Evolutionary conservation across 768 basidiomycete species (phyloP), one percentile per base, ranked within the genome.

Genomic region (Gelatoporia subvermispora): DNA sequence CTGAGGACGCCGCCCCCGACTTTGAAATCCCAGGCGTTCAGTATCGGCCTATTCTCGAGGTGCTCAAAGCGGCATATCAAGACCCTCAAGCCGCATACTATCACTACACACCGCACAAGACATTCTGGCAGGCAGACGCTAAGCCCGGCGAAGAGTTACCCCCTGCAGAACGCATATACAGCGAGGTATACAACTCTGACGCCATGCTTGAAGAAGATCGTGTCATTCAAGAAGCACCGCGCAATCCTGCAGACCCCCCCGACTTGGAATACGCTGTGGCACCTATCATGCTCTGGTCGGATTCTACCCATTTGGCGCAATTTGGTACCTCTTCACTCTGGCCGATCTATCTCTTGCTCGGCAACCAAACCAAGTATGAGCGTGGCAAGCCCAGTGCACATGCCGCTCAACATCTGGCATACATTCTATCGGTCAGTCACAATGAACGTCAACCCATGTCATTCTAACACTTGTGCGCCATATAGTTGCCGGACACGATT

Each of bases 281-380:
- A 1, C 39, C 57, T 1, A 25, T 63, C 1, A 50, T 56, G 39
- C 43, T 61, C 20, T 60, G 54, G 53, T 67, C 63, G 0, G 65
- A 67, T 23, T 47, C 56, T 0, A 67, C 65, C 0, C 58, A 60
- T 21, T 53, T 65, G 0, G 53, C 64, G 2, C 45, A 45, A 8
- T 67, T 67, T 35, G 63, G 66, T 0, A 48, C 48, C 1, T 59
- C 63, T 0, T 35, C 51, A 0, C 47, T 58, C 1, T 77, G 72
- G 76, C 74, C 72, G 3, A 34, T 72, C 0, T 77, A 76, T 44
- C 23, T 65, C 0, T 70, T 51, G 31, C 60, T 73, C 17, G 72
- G 70, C 0, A 71, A 70, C 40, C 54, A 66, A 4, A 72, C 70
- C 0, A 78, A 77, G 52, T 75, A 74, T 43, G 47, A 61, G 3